These are phyloP conservation scores for Colletotrichum sp. DNA, from an alignment of 2,329 filamentous ascomycete species.

Conservation along the genomic window DNA sequence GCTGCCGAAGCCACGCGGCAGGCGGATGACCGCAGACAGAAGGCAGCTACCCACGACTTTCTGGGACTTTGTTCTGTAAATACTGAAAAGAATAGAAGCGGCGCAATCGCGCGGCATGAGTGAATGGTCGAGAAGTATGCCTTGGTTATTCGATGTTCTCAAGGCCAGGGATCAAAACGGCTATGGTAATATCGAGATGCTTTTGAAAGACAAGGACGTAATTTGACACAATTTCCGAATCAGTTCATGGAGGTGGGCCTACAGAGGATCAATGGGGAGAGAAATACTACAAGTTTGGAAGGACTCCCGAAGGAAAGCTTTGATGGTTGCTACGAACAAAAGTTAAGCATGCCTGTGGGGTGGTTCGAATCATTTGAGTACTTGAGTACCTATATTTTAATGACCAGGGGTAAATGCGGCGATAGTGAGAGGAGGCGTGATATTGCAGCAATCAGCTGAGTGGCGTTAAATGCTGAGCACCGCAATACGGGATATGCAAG, in stretches of 20 bases:
- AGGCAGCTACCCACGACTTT: background rate
- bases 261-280: background rate
- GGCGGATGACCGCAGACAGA: background rate
- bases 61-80: background rate
- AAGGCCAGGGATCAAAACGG: background rate
- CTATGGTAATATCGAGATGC: background rate
- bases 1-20: background rate
- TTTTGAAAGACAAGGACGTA: background rate
- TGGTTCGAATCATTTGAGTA: background rate
- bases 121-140: background rate
- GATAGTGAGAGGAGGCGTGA: background rate
- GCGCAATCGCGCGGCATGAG: background rate
- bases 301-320: background rate
- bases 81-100: background rate
- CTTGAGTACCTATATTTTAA: background rate
- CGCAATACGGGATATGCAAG: background rate
- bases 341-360: background rate
- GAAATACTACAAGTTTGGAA: background rate
- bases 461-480: background rate
- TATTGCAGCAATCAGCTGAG: background rate
- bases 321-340: background rate
- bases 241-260: background rate
- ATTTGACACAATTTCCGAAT: background rate
- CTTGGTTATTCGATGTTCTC: background rate
- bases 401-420: background rate